These are phyloP conservation scores for Paraglomus brasilianum DNA, from an alignment of 192 early-diverging fungal species.

Conservation along the genomic window DNA sequence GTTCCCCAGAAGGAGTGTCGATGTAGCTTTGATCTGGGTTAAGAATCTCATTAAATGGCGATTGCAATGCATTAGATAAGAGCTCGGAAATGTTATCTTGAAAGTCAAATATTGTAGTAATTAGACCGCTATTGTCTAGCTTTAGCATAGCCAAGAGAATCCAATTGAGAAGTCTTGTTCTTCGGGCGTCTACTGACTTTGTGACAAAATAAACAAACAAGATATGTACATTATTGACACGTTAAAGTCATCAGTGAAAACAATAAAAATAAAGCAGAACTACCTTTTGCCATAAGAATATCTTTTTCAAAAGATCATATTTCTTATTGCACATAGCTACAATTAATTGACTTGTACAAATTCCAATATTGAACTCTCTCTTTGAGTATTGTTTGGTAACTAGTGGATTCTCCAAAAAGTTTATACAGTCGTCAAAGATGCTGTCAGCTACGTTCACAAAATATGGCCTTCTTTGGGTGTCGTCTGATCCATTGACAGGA, in stretches of 20 bases:
- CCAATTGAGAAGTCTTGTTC: slow-evolving; percentile 46
- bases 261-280: not conserved
- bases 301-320: slow-evolving; percentile 27
- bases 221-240: not conserved
- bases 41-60: slow-evolving; percentile 35
- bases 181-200: slow-evolving; percentile 39
- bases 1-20: slow-evolving; percentile 41
- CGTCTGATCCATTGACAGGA: slow-evolving; percentile 23
- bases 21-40: slow-evolving; percentile 37
- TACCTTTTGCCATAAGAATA: slow-evolving; percentile 39
- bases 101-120: slow-evolving; percentile 33
- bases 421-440: slow-evolving; percentile 35
- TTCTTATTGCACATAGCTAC: slow-evolving; percentile 37
- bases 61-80: slow-evolving; percentile 35
- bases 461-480: slow-evolving; percentile 31
- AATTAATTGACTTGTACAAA: slow-evolving; percentile 35
- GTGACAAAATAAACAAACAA: not conserved
- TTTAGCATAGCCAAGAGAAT: slow-evolving; percentile 38
- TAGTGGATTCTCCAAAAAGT: slow-evolving; percentile 36
- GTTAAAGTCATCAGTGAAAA: too few relatives aligned
- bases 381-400: slow-evolving; percentile 38
- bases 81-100: slow-evolving; percentile 40
- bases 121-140: slow-evolving; percentile 21
- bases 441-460: slow-evolving; percentile 36
- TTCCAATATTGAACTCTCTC: slow-evolving; percentile 43